Evolutionary conservation across 805 yeast genomes (phyloP).

Genomic region (Torulaspora quercuum): DNA sequence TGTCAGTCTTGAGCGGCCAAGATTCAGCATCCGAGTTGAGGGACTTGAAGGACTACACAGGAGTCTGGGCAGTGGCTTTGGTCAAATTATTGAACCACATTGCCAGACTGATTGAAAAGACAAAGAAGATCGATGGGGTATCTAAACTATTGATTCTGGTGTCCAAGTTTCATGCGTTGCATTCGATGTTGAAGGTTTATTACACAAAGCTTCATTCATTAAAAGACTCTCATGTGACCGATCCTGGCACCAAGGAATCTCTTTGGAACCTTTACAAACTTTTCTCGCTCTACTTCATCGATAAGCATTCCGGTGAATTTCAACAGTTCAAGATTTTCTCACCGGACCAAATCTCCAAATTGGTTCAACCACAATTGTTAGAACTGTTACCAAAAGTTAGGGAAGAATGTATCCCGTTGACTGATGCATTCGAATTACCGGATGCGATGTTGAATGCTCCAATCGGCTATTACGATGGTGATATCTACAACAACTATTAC

Average conservation of each 20-base stretch:
- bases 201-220: constrained; percentile 24
- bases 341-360: constrained; percentile 44
- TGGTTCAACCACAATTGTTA: constrained; percentile 44
- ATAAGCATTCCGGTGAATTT: constrained; percentile 68
- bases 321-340: constrained; percentile 58
- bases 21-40: constrained; percentile 28
- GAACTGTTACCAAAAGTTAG: constrained; percentile 51
- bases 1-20: constrained; percentile 25
- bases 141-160: constrained; percentile 40
- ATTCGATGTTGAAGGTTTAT: constrained; percentile 37
- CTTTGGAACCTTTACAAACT: constrained; percentile 55
- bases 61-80: constrained; percentile 35
- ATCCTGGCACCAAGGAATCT: constrained; percentile 42
- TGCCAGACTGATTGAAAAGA: constrained; percentile 27
- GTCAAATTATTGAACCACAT: constrained; percentile 31
- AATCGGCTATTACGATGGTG: constrained; percentile 76
- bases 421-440: constrained; percentile 79
- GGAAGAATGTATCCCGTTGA: constrained; percentile 67
- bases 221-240: constrained; percentile 26
- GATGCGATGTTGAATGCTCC: constrained; percentile 81
- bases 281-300: constrained; percentile 64
- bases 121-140: constrained; percentile 35
- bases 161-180: constrained; percentile 42
- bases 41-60: constrained; percentile 33
- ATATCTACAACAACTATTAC: constrained; percentile 77